Evolutionary conservation across 2,329 filamentous ascomycete genomes (phyloP).

Genomic region (Pseudocercospora ulei): DNA sequence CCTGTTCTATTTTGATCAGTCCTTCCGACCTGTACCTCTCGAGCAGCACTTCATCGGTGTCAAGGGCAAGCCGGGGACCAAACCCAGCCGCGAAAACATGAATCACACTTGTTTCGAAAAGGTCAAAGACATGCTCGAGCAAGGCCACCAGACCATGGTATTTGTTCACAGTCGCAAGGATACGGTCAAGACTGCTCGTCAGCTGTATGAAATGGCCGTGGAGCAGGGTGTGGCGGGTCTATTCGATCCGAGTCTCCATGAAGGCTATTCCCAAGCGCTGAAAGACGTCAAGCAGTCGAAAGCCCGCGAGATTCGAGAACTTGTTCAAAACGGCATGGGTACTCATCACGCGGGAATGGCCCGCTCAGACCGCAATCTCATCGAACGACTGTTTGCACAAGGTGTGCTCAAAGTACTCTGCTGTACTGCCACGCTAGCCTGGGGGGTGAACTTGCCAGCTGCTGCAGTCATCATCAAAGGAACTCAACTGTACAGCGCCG

Average conservation of each 20-base stretch:
- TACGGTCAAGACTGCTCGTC: conserved; percentile 77
- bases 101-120: conserved; percentile 87
- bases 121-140: conserved; percentile 80
- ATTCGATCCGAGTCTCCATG: conserved; percentile 70
- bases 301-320: conserved; percentile 75
- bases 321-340: conserved; percentile 82
- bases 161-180: conserved; percentile 97
- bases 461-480: conserved; percentile 97
- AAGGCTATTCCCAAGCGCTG: conserved; percentile 67
- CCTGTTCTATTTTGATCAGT: conserved; percentile 92
- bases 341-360: conserved; percentile 97
- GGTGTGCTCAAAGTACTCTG: conserved; percentile 95
- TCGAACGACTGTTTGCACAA: conserved; percentile 81
- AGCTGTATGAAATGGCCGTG: conserved; percentile 73
- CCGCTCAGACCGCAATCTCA: conserved; percentile 84
- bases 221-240: conserved; percentile 71
- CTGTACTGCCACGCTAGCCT: conserved; percentile 94
- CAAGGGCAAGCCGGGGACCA: conserved; percentile 76
- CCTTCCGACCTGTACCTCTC: conserved; percentile 88
- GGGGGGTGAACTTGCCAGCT: conserved; percentile 96
- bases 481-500: conserved; percentile 90
- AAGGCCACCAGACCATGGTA: conserved; percentile 96
- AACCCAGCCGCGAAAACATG: conserved; percentile 75
- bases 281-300: conserved; percentile 78
- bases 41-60: conserved; percentile 97